phyloP scores from a whole-genome alignment of 2,329 filamentous ascomycete genomes.

The Arthrobotrys sphaeroides region DNA sequence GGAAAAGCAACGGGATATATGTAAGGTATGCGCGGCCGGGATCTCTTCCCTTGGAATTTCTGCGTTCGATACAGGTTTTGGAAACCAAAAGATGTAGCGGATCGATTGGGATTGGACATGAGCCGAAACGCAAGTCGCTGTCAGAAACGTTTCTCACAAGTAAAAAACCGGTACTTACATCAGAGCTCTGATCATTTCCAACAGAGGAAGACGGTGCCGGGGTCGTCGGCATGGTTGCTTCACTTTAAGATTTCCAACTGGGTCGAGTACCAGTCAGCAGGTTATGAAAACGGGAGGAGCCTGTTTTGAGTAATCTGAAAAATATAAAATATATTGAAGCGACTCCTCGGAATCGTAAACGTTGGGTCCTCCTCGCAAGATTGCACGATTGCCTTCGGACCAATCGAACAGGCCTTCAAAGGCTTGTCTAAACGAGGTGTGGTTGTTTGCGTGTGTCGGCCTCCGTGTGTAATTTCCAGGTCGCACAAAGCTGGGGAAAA shows the following conservation, averaged over 20 bases:
- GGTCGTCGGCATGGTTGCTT: conserved; percentile 24
- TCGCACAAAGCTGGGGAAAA: conserved; percentile 39
- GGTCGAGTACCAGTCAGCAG: conserved; percentile 29
- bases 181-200: conserved; percentile 41
- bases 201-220: conserved; percentile 23
- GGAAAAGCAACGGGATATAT: conserved; percentile 3
- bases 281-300: conserved; percentile 4
- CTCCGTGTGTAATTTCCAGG: conserved; percentile 48
- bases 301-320: conserved; percentile 18
- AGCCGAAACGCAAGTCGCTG: not conserved
- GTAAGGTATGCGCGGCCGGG: not conserved
- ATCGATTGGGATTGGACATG: conserved; percentile 6
- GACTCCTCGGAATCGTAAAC: conserved; percentile 14
- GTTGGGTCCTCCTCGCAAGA: conserved; percentile 2
- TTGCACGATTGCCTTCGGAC: not conserved
- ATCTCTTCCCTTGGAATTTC: conserved; percentile 29
- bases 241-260: not conserved
- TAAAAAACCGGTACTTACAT: conserved; percentile 47
- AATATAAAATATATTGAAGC: not conserved
- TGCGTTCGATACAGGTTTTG: not conserved
- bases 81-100: not conserved
- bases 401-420: not conserved
- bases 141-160: conserved; percentile 30
- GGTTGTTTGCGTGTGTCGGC: conserved; percentile 19
- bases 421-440: not conserved